Evolutionary conservation across 345 rosid species (phyloP).

Genomic region (Microcos paniculata): DNA sequence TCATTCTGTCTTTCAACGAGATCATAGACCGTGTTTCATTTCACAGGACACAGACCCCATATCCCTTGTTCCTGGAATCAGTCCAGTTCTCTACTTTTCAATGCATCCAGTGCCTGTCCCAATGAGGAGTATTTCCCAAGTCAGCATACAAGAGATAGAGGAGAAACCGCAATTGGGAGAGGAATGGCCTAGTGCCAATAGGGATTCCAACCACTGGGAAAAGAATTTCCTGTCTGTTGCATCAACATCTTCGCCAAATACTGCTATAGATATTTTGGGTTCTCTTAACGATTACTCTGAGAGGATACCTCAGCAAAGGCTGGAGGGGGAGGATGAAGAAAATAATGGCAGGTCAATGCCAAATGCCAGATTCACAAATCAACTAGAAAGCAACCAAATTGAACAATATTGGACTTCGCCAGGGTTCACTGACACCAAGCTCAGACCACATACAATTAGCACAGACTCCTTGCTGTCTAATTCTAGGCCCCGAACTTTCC

Average conservation of each 20-base stretch:
- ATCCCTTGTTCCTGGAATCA: constrained; percentile 10
- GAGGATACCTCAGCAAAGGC: constrained; percentile 8
- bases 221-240: constrained; percentile 15
- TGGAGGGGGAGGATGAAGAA: constrained; percentile 4
- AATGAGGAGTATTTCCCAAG: constrained; percentile 14
- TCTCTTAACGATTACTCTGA: constrained; percentile 4
- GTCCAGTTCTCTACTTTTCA: constrained; percentile 13
- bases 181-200: constrained; percentile 14
- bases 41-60: constrained; percentile 5
- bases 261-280: background rate
- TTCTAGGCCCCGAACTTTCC: constrained; percentile 1
- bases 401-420: background rate
- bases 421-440: constrained; percentile 5
- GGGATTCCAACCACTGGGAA: constrained; percentile 5
- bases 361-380: constrained; percentile 7
- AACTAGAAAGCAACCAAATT: constrained; percentile 9
- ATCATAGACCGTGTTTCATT: constrained; percentile 14
- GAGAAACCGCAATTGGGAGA: constrained; percentile 9
- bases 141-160: constrained; percentile 24
- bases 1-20: constrained; percentile 5
- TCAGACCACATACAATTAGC: constrained; percentile 9
- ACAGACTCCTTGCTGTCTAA: background rate
- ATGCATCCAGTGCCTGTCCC: constrained; percentile 14
- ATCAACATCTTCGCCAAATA: background rate
- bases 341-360: background rate